Evolutionary conservation across 1,284 basidiomycete species (phyloP).

Genomic region (Irpex sp.): DNA sequence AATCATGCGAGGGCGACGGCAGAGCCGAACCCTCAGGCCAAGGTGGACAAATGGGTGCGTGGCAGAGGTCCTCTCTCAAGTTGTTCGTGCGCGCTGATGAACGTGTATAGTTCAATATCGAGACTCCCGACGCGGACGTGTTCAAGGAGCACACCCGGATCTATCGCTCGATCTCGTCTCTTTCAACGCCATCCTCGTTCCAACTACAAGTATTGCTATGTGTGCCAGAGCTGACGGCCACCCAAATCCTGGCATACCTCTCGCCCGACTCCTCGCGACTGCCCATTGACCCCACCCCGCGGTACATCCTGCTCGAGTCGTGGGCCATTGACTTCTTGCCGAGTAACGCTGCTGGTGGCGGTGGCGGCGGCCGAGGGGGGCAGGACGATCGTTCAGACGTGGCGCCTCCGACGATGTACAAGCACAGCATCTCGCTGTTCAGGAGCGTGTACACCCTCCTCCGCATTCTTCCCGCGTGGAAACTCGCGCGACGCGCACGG

Average conservation of each 20-base stretch:
- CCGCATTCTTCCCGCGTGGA: constrained; percentile 71
- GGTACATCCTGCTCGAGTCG: constrained; percentile 69
- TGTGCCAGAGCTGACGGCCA: constrained; percentile 62
- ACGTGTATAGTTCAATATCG: constrained; percentile 67
- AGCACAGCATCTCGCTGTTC: constrained; percentile 76
- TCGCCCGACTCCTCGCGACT: constrained; percentile 54
- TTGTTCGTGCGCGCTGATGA: neutral
- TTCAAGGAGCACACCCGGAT: constrained; percentile 59
- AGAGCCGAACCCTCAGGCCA: constrained; percentile 39
- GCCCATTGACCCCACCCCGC: constrained; percentile 64
- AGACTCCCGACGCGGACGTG: constrained; percentile 64
- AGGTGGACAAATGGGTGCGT: constrained; percentile 76
- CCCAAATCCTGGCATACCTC: constrained; percentile 67
- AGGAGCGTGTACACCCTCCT: constrained; percentile 70
- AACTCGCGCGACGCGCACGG: constrained; percentile 58
- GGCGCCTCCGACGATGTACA: constrained; percentile 74
- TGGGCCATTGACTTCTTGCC: constrained; percentile 54
- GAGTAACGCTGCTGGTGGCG: constrained; percentile 2
- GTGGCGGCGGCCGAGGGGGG: constrained; percentile 1
- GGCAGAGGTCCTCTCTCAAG: neutral
- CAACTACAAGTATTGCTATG: constrained; percentile 67
- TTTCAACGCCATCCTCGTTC: constrained; percentile 43
- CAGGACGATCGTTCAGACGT: constrained; percentile 43
- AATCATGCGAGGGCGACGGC: constrained; percentile 62
- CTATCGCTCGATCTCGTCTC: constrained; percentile 58